phyloP scores from a whole-genome alignment of 2,329 filamentous ascomycete species.

The Talaromyces funiculosus region DNA sequence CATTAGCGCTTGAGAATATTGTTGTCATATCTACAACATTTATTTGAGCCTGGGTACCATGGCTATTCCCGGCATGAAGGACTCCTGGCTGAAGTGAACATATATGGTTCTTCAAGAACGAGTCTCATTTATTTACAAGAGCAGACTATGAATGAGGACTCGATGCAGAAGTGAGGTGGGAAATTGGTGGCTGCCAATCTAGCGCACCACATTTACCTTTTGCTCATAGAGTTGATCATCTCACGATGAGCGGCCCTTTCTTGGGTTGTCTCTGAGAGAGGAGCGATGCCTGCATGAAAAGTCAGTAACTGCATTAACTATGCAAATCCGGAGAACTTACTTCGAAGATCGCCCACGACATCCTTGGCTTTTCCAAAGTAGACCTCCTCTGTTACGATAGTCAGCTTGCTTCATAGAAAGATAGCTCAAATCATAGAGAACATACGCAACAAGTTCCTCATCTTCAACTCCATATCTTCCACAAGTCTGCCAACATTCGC shows the following conservation, averaged over 20 bases:
- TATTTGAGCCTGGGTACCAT: neutral
- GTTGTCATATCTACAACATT: neutral
- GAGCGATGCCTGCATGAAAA: constrained; percentile 54
- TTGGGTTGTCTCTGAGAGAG: constrained; percentile 75
- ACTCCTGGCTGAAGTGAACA: neutral
- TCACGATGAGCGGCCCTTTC: constrained; percentile 83
- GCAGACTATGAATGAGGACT: neutral
- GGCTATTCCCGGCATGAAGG: neutral
- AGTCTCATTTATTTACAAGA: neutral
- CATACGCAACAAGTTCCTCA: constrained; percentile 83
- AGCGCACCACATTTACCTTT: neutral
- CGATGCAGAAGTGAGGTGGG: neutral
- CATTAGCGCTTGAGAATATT: neutral
- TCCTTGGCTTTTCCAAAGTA: constrained; percentile 99
- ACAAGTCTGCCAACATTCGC: constrained; percentile 90
- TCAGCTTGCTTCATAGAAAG: constrained; percentile 6
- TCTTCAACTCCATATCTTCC: constrained; percentile 99
- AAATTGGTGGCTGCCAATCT: neutral
- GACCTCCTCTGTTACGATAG: constrained; percentile 63
- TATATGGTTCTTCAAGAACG: neutral
- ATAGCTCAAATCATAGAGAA: constrained; percentile 11
- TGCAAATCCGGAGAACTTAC: constrained; percentile 40
- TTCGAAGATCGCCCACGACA: constrained; percentile 90
- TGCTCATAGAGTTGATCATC: constrained; percentile 63
- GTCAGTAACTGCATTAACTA: constrained; percentile 15